Evolutionary conservation across 2,329 filamentous ascomycete species (phyloP).

Genomic region (Colletotrichum simmondsii): DNA sequence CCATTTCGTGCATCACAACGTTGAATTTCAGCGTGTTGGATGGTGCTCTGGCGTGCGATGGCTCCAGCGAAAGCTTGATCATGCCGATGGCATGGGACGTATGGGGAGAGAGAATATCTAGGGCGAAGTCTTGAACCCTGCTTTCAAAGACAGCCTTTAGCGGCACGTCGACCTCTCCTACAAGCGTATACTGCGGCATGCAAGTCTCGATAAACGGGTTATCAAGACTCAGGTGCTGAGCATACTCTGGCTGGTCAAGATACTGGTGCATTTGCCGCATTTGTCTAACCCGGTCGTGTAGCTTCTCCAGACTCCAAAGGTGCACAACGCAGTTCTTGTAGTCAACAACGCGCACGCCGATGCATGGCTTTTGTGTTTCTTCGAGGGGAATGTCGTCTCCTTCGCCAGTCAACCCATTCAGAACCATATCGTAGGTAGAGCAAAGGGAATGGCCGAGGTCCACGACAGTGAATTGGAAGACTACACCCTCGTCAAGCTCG

Average conservation of each 20-base stretch:
- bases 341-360: conserved; percentile 90
- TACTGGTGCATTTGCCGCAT: conserved; percentile 99
- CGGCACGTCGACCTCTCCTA: conserved; percentile 94
- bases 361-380: conserved; percentile 85
- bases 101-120: conserved; percentile 93
- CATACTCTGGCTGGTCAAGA: conserved; percentile 92
- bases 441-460: conserved; percentile 88
- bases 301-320: conserved; percentile 94
- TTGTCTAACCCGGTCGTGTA: conserved; percentile 84
- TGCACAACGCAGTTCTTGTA: conserved; percentile 88
- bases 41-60: conserved; percentile 91
- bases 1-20: conserved; percentile 95
- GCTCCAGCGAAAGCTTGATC: conserved; percentile 89
- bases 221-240: conserved; percentile 90
- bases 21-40: conserved; percentile 97
- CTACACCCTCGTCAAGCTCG: conserved; percentile 90
- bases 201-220: conserved; percentile 93
- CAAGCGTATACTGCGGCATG: conserved; percentile 90
- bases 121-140: conserved; percentile 90
- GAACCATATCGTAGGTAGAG: conserved; percentile 95
- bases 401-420: conserved; percentile 89
- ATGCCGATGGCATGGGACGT: conserved; percentile 92
- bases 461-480: conserved; percentile 94
- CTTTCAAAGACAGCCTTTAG: conserved; percentile 94
- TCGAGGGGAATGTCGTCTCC: conserved; percentile 86